Evolutionary conservation across 805 yeast genomes (phyloP), one percentile per base, ranked within the genome.

Genomic region (Scheffersomyces amazonensis): DNA sequence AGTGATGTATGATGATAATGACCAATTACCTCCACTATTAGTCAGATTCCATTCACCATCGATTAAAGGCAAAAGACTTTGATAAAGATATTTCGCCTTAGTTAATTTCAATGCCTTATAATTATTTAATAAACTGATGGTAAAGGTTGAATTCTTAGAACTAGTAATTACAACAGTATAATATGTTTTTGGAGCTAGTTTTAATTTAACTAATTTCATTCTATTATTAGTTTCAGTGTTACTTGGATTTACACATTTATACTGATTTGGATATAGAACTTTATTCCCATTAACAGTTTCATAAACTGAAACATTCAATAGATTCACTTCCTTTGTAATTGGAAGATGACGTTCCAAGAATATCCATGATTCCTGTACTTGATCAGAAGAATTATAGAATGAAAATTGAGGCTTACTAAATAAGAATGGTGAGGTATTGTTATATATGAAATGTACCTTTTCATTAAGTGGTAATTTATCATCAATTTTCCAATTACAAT

Each of bases 401-500:
- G 54, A 36, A 39, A 66, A 73, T 40, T 80, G 81, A 0, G 78
- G 81, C 34, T 61, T 55, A 13, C 62, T 58, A 28, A 48, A 49
- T 40, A 62, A 34, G 28, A 37, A 41, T 7, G 10, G 7, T 4
- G 17, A 15, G 16, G 19, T 43, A 13, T 13, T 24, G 8, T 19
- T 20, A n/a, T 32, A 42, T 8, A 64, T 45, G 30, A 59, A 68
- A 12, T 52, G 56, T 17, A 53, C 51, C 27, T 46, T 45, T 39
- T 53, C 58, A 11, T 51, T 37, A 5, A 25, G 21, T 1, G 79
- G 73, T 15, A 27, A 27, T 27, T 13, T 13, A 5, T 27, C 9
- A n/a, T 27, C 17, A 13, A 27, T 27, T 40, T 78, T 67, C 91
- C 95, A 84, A 53, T 81, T 85, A 28, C 87, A 41, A 53, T 87